Evolutionary conservation across 768 basidiomycete species (phyloP).

Genomic region (Boletales sp.): DNA sequence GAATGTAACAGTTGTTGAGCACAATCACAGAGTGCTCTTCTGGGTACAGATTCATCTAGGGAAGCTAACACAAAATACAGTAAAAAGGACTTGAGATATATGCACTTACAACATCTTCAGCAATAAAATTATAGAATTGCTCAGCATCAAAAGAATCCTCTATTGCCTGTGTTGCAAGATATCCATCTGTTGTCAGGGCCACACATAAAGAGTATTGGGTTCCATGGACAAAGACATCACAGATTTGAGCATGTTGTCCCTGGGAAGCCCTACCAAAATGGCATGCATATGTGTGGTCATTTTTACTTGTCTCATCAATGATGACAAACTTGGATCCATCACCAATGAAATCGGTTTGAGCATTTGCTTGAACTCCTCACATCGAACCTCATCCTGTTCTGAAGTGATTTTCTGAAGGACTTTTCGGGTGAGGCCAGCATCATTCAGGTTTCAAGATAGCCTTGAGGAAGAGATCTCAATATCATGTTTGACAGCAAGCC

Average conservation of each 20-base stretch:
- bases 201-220: conserved; percentile 32
- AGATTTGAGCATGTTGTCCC: conserved; percentile 19
- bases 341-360: neutral
- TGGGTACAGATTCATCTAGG: too few species aligned
- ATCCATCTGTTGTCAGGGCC: conserved; percentile 25
- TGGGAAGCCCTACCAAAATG: conserved; percentile 24
- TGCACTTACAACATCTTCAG: neutral
- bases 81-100: too few species aligned
- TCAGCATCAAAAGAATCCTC: conserved; percentile 32
- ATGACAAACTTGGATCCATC: conserved; percentile 5
- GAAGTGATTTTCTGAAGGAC: conserved; percentile 1
- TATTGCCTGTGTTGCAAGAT: conserved; percentile 12
- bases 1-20: too few species aligned
- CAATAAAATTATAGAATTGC: conserved; percentile 36
- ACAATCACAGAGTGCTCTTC: too few species aligned
- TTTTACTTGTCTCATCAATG: conserved; percentile 11
- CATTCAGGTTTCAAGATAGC: conserved; percentile 14
- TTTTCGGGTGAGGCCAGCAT: conserved; percentile 2
- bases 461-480: conserved; percentile 16
- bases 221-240: conserved; percentile 25
- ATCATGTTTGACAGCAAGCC: conserved; percentile 22
- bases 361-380: conserved; percentile 1
- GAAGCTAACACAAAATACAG: too few species aligned
- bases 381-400: neutral
- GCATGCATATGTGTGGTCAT: conserved; percentile 21